Evolutionary conservation across 177 flowering plant genomes (phyloP).

Genomic region (Tripterygium wilfordii): DNA sequence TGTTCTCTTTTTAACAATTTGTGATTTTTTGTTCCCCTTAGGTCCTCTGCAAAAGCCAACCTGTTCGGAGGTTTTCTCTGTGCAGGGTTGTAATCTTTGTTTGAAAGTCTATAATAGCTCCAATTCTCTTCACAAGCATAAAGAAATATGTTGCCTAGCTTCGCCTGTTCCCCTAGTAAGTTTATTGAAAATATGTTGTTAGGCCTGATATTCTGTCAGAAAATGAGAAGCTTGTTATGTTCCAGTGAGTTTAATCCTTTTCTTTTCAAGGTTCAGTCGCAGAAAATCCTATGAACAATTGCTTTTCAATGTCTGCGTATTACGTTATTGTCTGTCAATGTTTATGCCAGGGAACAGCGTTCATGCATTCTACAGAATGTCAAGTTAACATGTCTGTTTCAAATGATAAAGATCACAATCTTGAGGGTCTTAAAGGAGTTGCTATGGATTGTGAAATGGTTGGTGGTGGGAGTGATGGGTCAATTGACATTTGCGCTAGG

Average conservation of each 20-base stretch:
- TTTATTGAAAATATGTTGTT: constrained; percentile 4
- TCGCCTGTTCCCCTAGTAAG: constrained; percentile 51
- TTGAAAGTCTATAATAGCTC: constrained; percentile 48
- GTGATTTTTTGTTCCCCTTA: too few relatives aligned
- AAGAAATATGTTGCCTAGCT: constrained; percentile 30
- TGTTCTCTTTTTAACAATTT: too few relatives aligned
- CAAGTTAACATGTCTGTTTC: constrained; percentile 16
- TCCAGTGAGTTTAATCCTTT: background rate
- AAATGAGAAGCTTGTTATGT: background rate
- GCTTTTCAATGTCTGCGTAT: background rate
- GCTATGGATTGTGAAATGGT: constrained; percentile 81
- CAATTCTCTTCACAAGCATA: constrained; percentile 33
- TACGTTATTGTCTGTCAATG: too few relatives aligned
- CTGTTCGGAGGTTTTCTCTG: constrained; percentile 39
- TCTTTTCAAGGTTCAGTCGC: background rate
- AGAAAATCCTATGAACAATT: background rate
- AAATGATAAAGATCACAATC: background rate
- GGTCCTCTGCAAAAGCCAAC: constrained; percentile 46
- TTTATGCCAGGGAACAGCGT: constrained; percentile 19
- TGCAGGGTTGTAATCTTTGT: constrained; percentile 58
- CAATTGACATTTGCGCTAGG: constrained; percentile 59
- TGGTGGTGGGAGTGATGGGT: constrained; percentile 68
- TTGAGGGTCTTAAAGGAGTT: constrained; percentile 29
- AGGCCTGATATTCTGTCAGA: background rate
- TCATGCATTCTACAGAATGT: constrained; percentile 9